Conservation (phyloP, 768 basidiomycete genomes). For the Mrakia blollopis region DNA sequence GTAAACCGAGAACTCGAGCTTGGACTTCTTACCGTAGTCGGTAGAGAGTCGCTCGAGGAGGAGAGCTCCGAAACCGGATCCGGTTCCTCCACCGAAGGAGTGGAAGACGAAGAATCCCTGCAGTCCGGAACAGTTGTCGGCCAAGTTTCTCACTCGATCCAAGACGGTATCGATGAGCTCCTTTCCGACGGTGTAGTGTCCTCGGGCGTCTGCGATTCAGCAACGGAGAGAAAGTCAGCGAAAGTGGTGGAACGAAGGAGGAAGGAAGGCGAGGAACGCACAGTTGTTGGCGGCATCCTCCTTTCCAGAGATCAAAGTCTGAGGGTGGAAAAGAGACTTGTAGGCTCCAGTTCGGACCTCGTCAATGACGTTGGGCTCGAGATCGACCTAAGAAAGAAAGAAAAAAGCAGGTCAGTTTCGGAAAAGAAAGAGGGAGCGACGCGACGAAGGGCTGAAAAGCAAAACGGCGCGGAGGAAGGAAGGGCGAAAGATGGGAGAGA, state of each 20-base stretch:
- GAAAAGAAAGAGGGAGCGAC: not conserved
- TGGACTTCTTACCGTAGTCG: slow-evolving; percentile 99
- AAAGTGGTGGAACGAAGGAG: not conserved
- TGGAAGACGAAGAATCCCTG: slow-evolving; percentile 99
- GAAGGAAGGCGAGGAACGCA: slow-evolving; percentile 48
- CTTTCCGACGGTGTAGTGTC: slow-evolving; percentile 98
- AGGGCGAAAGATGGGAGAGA: not conserved
- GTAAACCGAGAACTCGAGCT: slow-evolving; percentile 97
- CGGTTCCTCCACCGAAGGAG: slow-evolving; percentile 99
- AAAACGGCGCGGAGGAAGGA: not conserved
- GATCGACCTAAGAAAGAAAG: slow-evolving; percentile 41
- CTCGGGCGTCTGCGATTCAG: slow-evolving; percentile 72
- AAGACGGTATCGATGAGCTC: slow-evolving; percentile 94
- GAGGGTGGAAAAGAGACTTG: slow-evolving; percentile 96
- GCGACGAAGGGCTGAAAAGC: not conserved
- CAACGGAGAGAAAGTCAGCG: slow-evolving; percentile 22
- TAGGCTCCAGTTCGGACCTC: slow-evolving; percentile 94
- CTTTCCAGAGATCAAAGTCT: slow-evolving; percentile 93
- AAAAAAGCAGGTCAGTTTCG: not conserved
- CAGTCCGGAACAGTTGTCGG: slow-evolving; percentile 94
- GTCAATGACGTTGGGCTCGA: slow-evolving; percentile 94
- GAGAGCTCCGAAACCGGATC: slow-evolving; percentile 97
- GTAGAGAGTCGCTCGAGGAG: slow-evolving; percentile 93
- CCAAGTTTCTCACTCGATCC: slow-evolving; percentile 93
- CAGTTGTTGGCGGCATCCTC: slow-evolving; percentile 99